phyloP scores from a whole-genome alignment of 352 stramenopile genomes.

The Phytophthora quininea region DNA sequence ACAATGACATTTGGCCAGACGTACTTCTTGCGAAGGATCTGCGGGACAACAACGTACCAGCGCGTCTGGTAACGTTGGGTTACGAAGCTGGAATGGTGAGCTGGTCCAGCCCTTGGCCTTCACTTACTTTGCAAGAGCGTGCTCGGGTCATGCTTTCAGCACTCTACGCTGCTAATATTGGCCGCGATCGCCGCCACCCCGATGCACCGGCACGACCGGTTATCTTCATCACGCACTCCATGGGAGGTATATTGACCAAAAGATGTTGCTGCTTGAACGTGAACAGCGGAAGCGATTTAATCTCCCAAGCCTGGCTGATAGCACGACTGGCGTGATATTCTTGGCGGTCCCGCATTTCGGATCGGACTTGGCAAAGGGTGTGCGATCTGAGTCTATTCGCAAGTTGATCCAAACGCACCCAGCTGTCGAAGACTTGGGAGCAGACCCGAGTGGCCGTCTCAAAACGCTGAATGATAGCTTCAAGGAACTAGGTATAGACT shows the following conservation, averaged over 20 bases:
- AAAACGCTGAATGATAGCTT: constrained; percentile 75
- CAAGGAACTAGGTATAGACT: constrained; percentile 65
- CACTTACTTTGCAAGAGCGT: constrained; percentile 76
- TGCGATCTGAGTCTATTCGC: constrained; percentile 72
- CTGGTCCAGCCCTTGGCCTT: constrained; percentile 88
- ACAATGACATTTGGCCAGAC: constrained; percentile 80
- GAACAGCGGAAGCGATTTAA: constrained; percentile 31
- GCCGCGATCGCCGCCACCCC: constrained; percentile 24
- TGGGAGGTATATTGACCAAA: constrained; percentile 89
- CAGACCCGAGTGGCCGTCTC: constrained; percentile 58
- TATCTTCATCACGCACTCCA: constrained; percentile 89
- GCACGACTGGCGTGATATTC: constrained; percentile 72
- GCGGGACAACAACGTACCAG: constrained; percentile 41
- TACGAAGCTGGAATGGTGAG: constrained; percentile 87
- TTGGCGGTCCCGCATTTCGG: constrained; percentile 87
- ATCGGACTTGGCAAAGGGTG: constrained; percentile 68
- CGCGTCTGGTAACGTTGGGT: constrained; percentile 73
- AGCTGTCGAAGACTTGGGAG: constrained; percentile 71
- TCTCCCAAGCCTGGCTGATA: constrained; percentile 35
- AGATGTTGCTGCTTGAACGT: constrained; percentile 70
- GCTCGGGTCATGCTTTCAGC: constrained; percentile 73
- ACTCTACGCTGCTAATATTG: constrained; percentile 74
- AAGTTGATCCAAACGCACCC: constrained; percentile 78
- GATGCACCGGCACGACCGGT: constrained; percentile 44
- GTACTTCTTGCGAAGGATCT: constrained; percentile 67